phyloP scores from a whole-genome alignment of 2,329 filamentous ascomycete genomes.

The Phaeosphaeriaceae sp. region DNA sequence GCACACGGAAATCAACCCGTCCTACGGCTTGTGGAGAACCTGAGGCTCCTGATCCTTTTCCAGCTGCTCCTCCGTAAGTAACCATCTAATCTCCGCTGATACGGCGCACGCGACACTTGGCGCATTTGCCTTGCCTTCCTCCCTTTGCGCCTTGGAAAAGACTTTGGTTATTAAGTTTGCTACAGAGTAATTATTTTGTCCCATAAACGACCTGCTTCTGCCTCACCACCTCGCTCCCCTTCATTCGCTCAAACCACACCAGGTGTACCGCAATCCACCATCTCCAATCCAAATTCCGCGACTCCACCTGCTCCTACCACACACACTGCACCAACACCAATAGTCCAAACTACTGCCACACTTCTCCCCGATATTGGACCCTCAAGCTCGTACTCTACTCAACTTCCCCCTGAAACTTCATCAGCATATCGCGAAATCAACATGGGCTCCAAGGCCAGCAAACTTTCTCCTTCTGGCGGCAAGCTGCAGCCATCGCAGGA shows the following conservation, averaged over 20 bases:
- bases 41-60: constrained; percentile 17
- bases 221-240: constrained; percentile 8
- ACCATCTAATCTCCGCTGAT: neutral
- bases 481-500: constrained; percentile 34
- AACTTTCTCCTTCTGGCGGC: constrained; percentile 23
- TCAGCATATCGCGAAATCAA: constrained; percentile 1
- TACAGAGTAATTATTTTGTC: constrained; percentile 27
- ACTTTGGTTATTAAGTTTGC: neutral
- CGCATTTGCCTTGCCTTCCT: no score
- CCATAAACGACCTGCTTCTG: constrained; percentile 14
- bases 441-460: constrained; percentile 42
- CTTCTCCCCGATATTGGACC: neutral
- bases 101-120: constrained; percentile 5
- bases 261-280: neutral
- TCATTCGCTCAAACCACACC: neutral
- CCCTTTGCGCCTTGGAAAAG: constrained; percentile 8
- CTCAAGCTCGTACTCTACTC: neutral
- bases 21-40: constrained; percentile 6
- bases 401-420: neutral
- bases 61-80: constrained; percentile 25
- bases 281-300: constrained; percentile 1
- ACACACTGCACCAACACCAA: neutral
- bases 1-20: constrained; percentile 3
- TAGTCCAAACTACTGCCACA: neutral
- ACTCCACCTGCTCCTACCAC: neutral